Evolutionary conservation across 148 eudicot species (phyloP).

Genomic region (Heliamphora exappendiculata): DNA sequence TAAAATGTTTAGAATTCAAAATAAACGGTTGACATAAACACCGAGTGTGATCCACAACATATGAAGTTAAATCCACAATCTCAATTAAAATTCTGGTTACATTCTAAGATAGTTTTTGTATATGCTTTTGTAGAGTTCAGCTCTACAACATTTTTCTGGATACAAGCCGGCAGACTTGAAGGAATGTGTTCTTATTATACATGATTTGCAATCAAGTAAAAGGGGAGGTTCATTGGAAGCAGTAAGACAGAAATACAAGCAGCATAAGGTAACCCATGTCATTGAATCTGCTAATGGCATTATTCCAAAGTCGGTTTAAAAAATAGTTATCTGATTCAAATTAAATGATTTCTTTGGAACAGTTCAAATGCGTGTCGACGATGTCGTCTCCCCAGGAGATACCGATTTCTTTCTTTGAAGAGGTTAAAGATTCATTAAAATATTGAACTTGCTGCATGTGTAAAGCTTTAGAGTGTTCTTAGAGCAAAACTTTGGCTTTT

Average conservation of each 20-base stretch:
- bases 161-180: conserved; percentile 61
- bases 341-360: conserved; percentile 18
- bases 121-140: conserved; percentile 30
- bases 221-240: conserved; percentile 57
- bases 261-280: conserved; percentile 53
- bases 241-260: conserved; percentile 68
- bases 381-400: conserved; percentile 46
- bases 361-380: conserved; percentile 70
- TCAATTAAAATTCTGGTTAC: too few relatives aligned
- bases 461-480: neutral
- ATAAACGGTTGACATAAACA: too few relatives aligned
- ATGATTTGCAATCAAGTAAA: conserved; percentile 64
- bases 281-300: neutral
- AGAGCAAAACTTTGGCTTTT: neutral
- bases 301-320: too few relatives aligned
- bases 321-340: conserved; percentile 12
- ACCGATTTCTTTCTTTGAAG: conserved; percentile 48
- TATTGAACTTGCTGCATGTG: neutral
- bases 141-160: conserved; percentile 58
- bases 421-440: conserved; percentile 24
- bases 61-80: too few relatives aligned
- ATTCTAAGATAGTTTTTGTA: too few relatives aligned
- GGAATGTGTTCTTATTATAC: conserved; percentile 67
- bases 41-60: too few relatives aligned
- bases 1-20: too few relatives aligned